Evolutionary conservation across 2,329 filamentous ascomycete genomes (phyloP).

Genomic region (Botrytis paeoniae): DNA sequence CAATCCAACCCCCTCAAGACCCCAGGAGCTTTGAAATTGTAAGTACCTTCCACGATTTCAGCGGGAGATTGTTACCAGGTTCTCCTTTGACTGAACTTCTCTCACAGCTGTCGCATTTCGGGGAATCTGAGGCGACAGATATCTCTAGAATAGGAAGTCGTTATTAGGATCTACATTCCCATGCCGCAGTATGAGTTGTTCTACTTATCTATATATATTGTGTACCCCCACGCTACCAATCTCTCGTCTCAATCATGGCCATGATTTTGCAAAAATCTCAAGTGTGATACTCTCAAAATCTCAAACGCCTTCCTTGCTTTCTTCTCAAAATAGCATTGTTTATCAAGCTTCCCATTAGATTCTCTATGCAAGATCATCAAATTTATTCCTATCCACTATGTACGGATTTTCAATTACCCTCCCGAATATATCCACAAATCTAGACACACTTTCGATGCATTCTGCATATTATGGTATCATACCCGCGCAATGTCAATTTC

Average conservation of each 20-base stretch:
- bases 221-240: background rate
- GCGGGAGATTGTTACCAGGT: background rate
- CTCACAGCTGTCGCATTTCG: background rate
- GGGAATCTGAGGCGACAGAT: background rate
- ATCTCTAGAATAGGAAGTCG: background rate
- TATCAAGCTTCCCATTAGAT: background rate
- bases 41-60: background rate
- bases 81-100: background rate
- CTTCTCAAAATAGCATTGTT: background rate
- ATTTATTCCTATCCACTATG: background rate
- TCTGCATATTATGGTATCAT: no score
- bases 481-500: no score
- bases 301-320: background rate
- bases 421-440: no score
- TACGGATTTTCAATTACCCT: no score
- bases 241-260: background rate
- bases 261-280: background rate
- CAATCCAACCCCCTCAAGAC: background rate
- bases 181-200: background rate
- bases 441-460: background rate
- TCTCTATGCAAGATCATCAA: background rate
- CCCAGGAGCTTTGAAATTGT: background rate
- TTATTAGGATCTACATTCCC: background rate
- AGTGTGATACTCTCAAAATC: background rate
- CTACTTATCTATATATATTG: background rate